These are phyloP conservation scores for Sclerotinia glacialis DNA, from an alignment of 2,329 filamentous ascomycete genomes.

Conservation along the genomic window DNA sequence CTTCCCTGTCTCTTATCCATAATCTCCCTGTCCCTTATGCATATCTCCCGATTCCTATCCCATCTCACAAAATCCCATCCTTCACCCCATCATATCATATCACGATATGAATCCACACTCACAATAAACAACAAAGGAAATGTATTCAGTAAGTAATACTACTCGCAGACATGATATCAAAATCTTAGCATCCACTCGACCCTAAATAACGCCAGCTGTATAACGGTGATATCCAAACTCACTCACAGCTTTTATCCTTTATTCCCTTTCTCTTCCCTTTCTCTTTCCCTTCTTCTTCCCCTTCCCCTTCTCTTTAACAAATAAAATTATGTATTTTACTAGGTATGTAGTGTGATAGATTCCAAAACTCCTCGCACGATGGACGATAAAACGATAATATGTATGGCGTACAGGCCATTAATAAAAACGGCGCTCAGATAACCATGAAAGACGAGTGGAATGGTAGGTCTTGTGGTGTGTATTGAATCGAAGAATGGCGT, in stretches of 20 bases:
- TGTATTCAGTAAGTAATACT: not conserved
- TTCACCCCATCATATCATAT: not conserved
- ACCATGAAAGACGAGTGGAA: not conserved
- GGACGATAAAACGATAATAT: not conserved
- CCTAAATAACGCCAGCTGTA: conserved; percentile 19
- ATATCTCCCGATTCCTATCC: not conserved
- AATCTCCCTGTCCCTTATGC: no score
- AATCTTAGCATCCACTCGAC: no score
- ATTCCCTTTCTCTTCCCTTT: not conserved
- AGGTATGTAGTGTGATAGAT: not conserved
- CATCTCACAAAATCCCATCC: not conserved
- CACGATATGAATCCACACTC: not conserved
- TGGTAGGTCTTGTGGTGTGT: not conserved
- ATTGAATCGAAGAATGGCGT: conserved; percentile 2
- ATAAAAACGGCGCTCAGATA: not conserved
- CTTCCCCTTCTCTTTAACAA: conserved; percentile 3
- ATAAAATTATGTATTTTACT: conserved; percentile 22
- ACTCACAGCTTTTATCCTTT: not conserved
- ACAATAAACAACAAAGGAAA: conserved; percentile 7
- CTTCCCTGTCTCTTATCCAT: not conserved
- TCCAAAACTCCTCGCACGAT: conserved; percentile 1
- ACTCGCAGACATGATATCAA: not conserved
- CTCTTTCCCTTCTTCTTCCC: not conserved
- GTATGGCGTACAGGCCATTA: conserved; percentile 12
- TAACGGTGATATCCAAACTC: not conserved